These are phyloP conservation scores for Aspergillus tubingensis DNA, from an alignment of 2,329 filamentous ascomycete genomes.

Conservation along the genomic window DNA sequence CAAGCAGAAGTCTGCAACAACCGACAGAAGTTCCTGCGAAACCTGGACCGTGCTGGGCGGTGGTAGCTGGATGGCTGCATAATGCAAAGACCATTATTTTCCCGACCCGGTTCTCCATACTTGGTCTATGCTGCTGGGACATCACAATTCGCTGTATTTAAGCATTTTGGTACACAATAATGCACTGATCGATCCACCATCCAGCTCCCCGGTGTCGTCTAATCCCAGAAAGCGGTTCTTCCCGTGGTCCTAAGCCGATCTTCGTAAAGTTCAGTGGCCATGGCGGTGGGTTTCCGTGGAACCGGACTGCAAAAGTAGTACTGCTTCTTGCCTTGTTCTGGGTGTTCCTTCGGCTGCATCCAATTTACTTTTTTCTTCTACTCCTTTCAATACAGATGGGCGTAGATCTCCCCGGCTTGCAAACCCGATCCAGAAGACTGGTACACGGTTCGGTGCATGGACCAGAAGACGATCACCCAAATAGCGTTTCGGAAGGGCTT, in stretches of 20 bases:
- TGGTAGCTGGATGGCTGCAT: slow-evolving; percentile 1
- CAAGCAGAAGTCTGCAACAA: neutral
- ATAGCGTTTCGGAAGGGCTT: slow-evolving; percentile 11
- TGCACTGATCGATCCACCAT: slow-evolving; percentile 2
- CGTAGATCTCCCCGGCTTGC: neutral
- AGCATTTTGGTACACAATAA: neutral
- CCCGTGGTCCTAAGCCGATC: slow-evolving; percentile 2
- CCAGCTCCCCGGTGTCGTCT: slow-evolving; percentile 9
- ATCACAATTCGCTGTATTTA: neutral
- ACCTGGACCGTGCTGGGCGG: neutral
- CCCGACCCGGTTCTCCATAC: neutral
- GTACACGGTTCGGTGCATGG: slow-evolving; percentile 4
- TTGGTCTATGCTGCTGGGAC: neutral
- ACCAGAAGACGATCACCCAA: slow-evolving; percentile 7
- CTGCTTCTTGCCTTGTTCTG: neutral
- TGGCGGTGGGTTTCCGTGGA: neutral
- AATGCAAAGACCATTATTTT: slow-evolving; percentile 1
- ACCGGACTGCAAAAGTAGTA: neutral
- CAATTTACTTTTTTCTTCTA: neutral
- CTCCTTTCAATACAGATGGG: neutral
- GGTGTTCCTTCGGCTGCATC: neutral
- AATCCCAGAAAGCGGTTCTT: slow-evolving; percentile 11
- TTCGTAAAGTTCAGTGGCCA: neutral
- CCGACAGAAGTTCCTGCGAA: neutral
- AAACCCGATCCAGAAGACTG: slow-evolving; percentile 1